These are phyloP conservation scores for Ustilago tritici DNA, from an alignment of 1,284 basidiomycete species.

Conservation along the genomic window DNA sequence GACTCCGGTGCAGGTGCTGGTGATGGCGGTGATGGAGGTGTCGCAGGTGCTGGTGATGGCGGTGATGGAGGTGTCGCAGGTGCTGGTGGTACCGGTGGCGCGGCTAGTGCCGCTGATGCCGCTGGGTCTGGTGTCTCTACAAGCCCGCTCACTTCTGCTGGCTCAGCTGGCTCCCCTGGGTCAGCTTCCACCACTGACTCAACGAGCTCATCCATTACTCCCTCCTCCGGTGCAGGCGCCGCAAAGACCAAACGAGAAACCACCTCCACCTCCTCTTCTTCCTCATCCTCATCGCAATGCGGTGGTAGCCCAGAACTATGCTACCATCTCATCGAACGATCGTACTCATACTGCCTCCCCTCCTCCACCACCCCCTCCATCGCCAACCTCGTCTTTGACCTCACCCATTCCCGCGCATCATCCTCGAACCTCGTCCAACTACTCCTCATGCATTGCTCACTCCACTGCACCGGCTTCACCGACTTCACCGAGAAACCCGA, in stretches of 20 bases:
- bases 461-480: constrained; percentile 18
- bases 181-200: not conserved
- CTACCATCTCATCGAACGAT: constrained; percentile 5
- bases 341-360: constrained; percentile 9
- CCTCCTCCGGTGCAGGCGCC: no score
- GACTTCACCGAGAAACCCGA: not conserved
- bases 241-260: not conserved
- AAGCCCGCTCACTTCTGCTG: not conserved
- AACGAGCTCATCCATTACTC: not conserved
- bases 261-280: not conserved
- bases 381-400: not conserved
- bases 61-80: not conserved
- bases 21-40: not conserved
- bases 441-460: constrained; percentile 16
- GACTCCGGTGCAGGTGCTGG: not conserved
- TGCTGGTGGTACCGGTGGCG: not conserved
- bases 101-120: not conserved
- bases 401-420: not conserved
- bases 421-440: constrained; percentile 8
- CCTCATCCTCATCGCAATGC: not conserved
- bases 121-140: not conserved
- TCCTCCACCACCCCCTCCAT: not conserved
- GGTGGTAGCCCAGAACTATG: constrained; percentile 6
- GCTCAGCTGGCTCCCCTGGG: no score
- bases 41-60: not conserved